A percentile compares a stretch with the other conserved stretches of the same genome.
phyloP scores from a whole-genome alignment of 345 rosid species.

The Gossypium anomalum region DNA sequence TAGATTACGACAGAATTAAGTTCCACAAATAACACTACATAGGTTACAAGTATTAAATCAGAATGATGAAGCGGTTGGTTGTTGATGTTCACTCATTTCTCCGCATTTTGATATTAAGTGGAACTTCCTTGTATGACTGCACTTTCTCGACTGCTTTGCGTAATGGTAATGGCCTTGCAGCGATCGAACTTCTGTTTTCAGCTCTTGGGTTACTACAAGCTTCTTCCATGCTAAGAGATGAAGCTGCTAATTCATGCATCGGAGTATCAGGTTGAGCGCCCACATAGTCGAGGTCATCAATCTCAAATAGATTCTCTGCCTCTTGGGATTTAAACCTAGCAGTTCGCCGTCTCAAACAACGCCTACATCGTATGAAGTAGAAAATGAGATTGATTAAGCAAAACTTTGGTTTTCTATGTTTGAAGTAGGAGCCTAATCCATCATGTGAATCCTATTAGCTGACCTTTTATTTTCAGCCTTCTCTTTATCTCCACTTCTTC shows the following conservation, averaged over 20 bases:
- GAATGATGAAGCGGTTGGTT: too few species aligned
- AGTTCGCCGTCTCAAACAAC: slow-evolving; percentile 54
- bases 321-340: slow-evolving; percentile 45
- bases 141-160: too few species aligned
- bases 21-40: too few species aligned
- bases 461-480: slow-evolving; percentile 61
- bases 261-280: slow-evolving; percentile 20
- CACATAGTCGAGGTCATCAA: slow-evolving; percentile 36
- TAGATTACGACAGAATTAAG: too few species aligned
- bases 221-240: slow-evolving; percentile 19
- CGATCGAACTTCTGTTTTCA: slow-evolving; percentile 36
- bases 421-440: not conserved
- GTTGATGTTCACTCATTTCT: too few species aligned
- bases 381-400: not conserved
- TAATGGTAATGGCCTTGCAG: too few species aligned
- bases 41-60: too few species aligned
- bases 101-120: too few species aligned
- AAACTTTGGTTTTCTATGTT: not conserved
- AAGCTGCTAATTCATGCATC: slow-evolving; percentile 21
- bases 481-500: slow-evolving; percentile 37
- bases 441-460: not conserved
- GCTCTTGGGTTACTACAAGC: slow-evolving; percentile 14
- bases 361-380: slow-evolving; percentile 29
- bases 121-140: too few species aligned
- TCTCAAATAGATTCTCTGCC: slow-evolving; percentile 55